Base-by-base conservation (phyloP, 306 rosid genomes). In the Astragalus membranaceus region DNA sequence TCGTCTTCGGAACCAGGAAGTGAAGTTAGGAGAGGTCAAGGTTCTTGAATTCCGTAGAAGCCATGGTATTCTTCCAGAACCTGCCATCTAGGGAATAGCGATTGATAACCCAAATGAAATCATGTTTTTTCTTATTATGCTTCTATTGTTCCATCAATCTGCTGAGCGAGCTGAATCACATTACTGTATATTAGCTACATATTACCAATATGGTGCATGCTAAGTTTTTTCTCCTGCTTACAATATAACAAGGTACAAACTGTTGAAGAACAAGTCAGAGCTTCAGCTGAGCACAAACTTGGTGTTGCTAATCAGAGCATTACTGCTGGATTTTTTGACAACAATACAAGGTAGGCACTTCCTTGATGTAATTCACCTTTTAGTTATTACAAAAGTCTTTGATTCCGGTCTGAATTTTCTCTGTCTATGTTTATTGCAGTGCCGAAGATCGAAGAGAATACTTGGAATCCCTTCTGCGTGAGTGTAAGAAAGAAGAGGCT, bases 271-370 rank as follows among this genome's bases (percentile, higher is more conserved):
- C 99, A 95, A 95, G 99, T 95, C 64, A 80, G 99, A 80, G 99
- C 99, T 82, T 79, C 99, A 14, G 99, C 99, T 20, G 99, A 95
- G 89, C 99, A 95, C 83, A 95, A 95, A 81, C 88, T 95, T 68
- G 99, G 97, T 5, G 99, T 95, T 67, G 99, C 99, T 20, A 95
- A 95, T 84, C 99, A 95, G 81, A 95, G 99, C 79, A 95, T 95
- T 62, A 95, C 99, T 13, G 99, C 99, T 69, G 99, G 99, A 17
- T 95, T 95, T 79, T 95, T 95, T 87, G 99, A 95, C 85, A 95
- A 95, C 68, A 88, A 95, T 83, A 95, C 99, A 55, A 95, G 99
- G 99, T 95, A 53, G 68, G 66, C 11, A 13, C 55, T 54, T 48
- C 60, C 41, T 6, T 53, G 70, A 54, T 56, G 68, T 58, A n/a